Evolutionary conservation across 768 basidiomycete genomes (phyloP).

Genomic region (Phanerochaete sordida): DNA sequence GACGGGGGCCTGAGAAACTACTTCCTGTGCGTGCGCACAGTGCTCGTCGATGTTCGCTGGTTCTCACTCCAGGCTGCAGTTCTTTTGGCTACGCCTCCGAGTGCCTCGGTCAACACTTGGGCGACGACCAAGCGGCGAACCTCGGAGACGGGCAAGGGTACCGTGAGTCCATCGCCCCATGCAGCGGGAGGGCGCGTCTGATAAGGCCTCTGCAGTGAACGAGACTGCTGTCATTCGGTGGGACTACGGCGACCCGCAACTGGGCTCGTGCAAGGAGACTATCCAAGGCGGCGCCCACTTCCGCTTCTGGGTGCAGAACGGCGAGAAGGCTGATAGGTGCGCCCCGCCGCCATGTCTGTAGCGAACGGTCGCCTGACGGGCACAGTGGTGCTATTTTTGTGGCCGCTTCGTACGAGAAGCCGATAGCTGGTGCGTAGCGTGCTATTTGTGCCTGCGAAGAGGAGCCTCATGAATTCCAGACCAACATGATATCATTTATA

Average conservation of each 20-base stretch:
- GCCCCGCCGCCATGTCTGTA: no score
- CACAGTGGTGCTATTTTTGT: conserved; percentile 69
- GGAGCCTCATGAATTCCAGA: conserved; percentile 28
- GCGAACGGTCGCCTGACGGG: background rate
- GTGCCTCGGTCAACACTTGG: conserved; percentile 81
- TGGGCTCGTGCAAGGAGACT: conserved; percentile 87
- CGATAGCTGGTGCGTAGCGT: conserved; percentile 48
- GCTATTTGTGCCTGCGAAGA: background rate
- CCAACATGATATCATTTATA: conserved; percentile 65
- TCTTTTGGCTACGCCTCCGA: conserved; percentile 72
- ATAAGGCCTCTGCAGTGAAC: conserved; percentile 47
- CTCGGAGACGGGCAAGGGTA: conserved; percentile 81
- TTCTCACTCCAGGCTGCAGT: conserved; percentile 30
- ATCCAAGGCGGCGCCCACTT: conserved; percentile 85
- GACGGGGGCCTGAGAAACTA: conserved; percentile 82
- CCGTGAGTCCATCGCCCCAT: conserved; percentile 38
- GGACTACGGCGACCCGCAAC: conserved; percentile 73
- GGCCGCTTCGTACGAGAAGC: conserved; percentile 71
- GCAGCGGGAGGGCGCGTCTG: background rate
- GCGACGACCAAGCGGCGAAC: conserved; percentile 64
- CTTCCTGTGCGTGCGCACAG: conserved; percentile 58
- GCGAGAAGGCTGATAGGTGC: conserved; percentile 54
- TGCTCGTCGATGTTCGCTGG: no score
- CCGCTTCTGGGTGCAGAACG: conserved; percentile 86
- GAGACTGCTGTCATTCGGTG: conserved; percentile 83